Base-by-base conservation (phyloP, 2,329 filamentous ascomycete species). In the Rhytidhysteron rufulum region DNA sequence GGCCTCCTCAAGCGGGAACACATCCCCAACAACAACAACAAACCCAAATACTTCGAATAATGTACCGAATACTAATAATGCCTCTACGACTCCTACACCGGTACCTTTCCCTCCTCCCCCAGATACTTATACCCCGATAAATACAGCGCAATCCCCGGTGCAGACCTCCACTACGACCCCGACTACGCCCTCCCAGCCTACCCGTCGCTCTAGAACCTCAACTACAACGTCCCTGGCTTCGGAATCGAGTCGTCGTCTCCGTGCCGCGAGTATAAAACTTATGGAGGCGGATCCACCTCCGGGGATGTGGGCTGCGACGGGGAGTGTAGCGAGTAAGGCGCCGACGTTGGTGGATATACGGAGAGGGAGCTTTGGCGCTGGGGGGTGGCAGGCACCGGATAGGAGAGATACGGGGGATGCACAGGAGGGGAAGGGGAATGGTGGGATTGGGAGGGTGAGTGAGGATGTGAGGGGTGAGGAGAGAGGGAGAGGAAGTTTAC, bases 281-380 rank as follows among this genome's bases (percentile, higher is more conserved):
- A 64, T 67, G 49, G 62, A 68, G 18, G 54, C 63, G 5, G 50
- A 62, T 33, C 57, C 62, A 6, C 67, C 67, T 3, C 58, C 61
- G 0, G 66, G 68, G 30, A 67, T 69, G 59, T 68, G 65, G 68
- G 67, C 69, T n/a, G 70, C 70, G 1, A 68, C 68, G 2, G 69
- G 67, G 10, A 56, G 50, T 6, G 58, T 58, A 5, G 67, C 60
- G 11, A 58, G 67, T 7, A 66, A 59, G 45, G 68, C 69, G 11
- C 70, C 69, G 4, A 67, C 68, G 1, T 40, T 72, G 16, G 49
- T 53, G 32, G 69, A 73, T 32, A 71, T 73, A 22, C 55, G 70
- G 31, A 54, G 50, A 37, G 63, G 62, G 21, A 61, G 58, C 10
- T 64, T 64, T 40, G 54, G 56, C 19, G 50, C 53, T 4, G 48